phyloP scores from a whole-genome alignment of 1,284 basidiomycete species.

The Naganishia sp. region DNA sequence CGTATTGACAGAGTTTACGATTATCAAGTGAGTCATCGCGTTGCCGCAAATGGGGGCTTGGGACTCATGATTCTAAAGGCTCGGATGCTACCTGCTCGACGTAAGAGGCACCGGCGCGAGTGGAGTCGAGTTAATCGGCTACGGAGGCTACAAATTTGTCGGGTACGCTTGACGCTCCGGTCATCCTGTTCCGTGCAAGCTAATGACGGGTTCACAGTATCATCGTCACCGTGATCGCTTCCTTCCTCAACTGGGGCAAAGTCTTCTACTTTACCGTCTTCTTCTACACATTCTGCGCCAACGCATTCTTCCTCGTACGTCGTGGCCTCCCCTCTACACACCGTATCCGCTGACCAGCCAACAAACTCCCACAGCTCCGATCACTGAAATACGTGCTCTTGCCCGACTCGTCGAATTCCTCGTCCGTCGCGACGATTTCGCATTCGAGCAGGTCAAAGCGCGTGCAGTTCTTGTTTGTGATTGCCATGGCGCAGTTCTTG shows the following conservation, averaged over 20 bases:
- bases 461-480: slow-evolving; percentile 78
- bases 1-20: slow-evolving; percentile 79
- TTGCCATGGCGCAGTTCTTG: slow-evolving; percentile 70
- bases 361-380: slow-evolving; percentile 63
- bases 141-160: slow-evolving; percentile 97
- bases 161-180: slow-evolving; percentile 60
- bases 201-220: slow-evolving; percentile 38
- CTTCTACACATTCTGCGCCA: slow-evolving; percentile 80
- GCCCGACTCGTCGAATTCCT: slow-evolving; percentile 63
- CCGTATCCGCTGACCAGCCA: not conserved
- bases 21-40: slow-evolving; percentile 63
- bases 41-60: not conserved
- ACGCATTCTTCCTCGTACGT: slow-evolving; percentile 88
- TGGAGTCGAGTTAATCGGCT: slow-evolving; percentile 65
- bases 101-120: slow-evolving; percentile 69
- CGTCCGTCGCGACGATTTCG: slow-evolving; percentile 64
- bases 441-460: slow-evolving; percentile 76
- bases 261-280: slow-evolving; percentile 73
- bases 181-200: not conserved
- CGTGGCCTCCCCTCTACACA: slow-evolving; percentile 1
- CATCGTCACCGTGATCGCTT: slow-evolving; percentile 50
- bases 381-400: slow-evolving; percentile 88
- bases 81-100: slow-evolving; percentile 87
- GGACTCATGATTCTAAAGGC: slow-evolving; percentile 33
- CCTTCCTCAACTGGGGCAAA: slow-evolving; percentile 58